A percentile compares a stretch with the other conserved stretches of the same genome.
Conservation (phyloP, 2,329 filamentous ascomycete genomes). For the Hypoxylon sp. region DNA sequence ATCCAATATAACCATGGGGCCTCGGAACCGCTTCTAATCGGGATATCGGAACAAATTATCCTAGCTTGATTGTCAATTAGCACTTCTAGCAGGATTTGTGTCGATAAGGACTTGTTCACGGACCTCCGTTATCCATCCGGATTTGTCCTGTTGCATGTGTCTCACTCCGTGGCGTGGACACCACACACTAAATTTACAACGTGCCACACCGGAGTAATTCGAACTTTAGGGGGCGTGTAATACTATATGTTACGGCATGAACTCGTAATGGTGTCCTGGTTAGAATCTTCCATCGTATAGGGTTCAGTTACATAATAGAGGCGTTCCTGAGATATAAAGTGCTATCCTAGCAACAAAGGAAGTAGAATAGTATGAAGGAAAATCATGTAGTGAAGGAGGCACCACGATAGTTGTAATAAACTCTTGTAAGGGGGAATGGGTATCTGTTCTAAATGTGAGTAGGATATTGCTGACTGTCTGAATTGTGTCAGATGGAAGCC, state of each 20-base stretch:
- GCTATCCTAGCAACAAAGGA: not conserved
- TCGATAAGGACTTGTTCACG: constrained; percentile 17
- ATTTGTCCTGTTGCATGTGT: constrained; percentile 15
- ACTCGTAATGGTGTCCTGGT: not conserved
- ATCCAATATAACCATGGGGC: constrained; percentile 12
- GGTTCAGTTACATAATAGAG: constrained; percentile 31
- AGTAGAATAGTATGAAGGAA: constrained; percentile 9
- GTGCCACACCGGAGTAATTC: constrained; percentile 23
- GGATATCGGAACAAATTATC: constrained; percentile 6
- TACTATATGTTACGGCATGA: not conserved
- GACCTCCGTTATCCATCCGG: constrained; percentile 38
- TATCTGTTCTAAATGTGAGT: not conserved
- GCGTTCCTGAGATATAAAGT: constrained; percentile 5
- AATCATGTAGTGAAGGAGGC: constrained; percentile 4
- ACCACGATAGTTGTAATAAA: not conserved
- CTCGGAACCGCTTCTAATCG: constrained; percentile 1
- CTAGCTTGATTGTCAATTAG: not conserved
- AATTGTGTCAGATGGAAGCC: constrained; percentile 32
- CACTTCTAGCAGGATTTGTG: not conserved
- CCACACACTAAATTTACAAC: constrained; percentile 31
- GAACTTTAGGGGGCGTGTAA: constrained; percentile 23
- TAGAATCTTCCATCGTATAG: constrained; percentile 11
- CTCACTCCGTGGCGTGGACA: constrained; percentile 3
- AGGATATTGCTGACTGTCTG: not conserved
- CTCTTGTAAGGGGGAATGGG: constrained; percentile 1